Conservation (phyloP, 139 green algal genomes). For the Gonium pectorale region DNA sequence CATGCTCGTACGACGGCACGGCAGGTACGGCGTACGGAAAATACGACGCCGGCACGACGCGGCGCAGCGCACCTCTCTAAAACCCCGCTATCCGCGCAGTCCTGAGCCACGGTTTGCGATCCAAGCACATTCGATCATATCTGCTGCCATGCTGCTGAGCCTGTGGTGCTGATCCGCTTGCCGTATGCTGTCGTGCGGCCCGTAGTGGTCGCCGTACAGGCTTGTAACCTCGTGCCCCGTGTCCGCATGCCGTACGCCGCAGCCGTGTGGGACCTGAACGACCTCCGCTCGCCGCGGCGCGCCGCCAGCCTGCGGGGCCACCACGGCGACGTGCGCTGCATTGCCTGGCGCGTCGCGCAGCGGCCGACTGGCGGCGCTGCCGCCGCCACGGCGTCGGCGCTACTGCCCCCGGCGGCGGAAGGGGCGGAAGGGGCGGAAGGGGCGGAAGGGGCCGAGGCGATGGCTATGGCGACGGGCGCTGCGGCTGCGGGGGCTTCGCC, state of each 20-base stretch:
- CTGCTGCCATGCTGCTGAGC: too few species aligned
- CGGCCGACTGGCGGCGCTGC: background rate
- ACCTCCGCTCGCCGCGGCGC: background rate
- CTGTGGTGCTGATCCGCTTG: too few species aligned
- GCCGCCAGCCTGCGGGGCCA: background rate
- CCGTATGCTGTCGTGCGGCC: too few species aligned
- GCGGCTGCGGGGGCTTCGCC: background rate
- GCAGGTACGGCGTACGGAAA: background rate
- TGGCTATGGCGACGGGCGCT: background rate
- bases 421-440: too few species aligned
- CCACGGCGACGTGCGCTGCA: background rate
- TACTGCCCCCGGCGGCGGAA: too few species aligned
- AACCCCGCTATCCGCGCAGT: background rate
- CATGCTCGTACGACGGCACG: constrained; percentile 1
- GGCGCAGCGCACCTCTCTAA: too few species aligned
- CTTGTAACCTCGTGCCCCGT: too few species aligned
- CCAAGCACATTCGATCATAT: too few species aligned
- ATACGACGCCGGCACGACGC: too few species aligned
- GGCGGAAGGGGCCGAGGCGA: background rate
- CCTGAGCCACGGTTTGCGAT: background rate
- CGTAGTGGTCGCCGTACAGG: too few species aligned
- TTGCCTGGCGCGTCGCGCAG: background rate
- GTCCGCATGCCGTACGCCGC: too few species aligned
- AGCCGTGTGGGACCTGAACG: constrained; percentile 5
- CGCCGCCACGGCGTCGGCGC: background rate